Evolutionary conservation across 371 early-diverging fungal species (phyloP).

Genomic region (Basidiobolus heterosporus): DNA sequence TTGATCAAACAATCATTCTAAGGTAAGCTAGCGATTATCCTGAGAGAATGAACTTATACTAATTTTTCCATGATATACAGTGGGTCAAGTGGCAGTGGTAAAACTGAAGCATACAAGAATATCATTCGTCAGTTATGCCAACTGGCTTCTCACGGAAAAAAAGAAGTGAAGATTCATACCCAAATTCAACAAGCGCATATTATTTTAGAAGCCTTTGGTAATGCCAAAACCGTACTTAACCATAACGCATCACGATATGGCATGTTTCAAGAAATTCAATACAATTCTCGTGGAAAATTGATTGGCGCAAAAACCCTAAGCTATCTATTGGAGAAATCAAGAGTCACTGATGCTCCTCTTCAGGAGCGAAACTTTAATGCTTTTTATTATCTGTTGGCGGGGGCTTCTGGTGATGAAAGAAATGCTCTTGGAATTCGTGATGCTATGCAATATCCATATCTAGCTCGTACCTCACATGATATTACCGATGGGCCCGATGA

Average conservation of each 20-base stretch:
- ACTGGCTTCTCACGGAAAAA: constrained; percentile 47
- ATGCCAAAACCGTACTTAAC: constrained; percentile 49
- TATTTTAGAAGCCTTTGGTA: constrained; percentile 62
- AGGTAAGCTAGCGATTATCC: constrained; percentile 18
- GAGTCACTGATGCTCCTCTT: constrained; percentile 34
- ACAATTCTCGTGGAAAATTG: constrained; percentile 69
- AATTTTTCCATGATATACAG: constrained; percentile 15
- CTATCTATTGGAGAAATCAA: constrained; percentile 70
- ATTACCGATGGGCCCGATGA: constrained; percentile 21
- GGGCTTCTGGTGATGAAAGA: constrained; percentile 23
- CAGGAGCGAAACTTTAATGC: constrained; percentile 72
- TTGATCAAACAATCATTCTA: constrained; percentile 59
- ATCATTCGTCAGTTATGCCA: constrained; percentile 46
- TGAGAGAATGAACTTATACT: not conserved
- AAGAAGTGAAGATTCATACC: constrained; percentile 47
- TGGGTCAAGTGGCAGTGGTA: constrained; percentile 75
- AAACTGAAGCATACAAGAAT: constrained; percentile 45
- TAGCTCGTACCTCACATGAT: constrained; percentile 19
- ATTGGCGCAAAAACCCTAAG: constrained; percentile 68
- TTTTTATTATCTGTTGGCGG: constrained; percentile 65
- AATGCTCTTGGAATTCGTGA: constrained; percentile 1
- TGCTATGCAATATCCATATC: constrained; percentile 7
- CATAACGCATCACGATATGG: constrained; percentile 57
- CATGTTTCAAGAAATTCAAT: constrained; percentile 71
- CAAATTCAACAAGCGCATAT: constrained; percentile 49